Conservation (phyloP, 2,329 filamentous ascomycete species). For the Gaeumannomyces tritici region DNA sequence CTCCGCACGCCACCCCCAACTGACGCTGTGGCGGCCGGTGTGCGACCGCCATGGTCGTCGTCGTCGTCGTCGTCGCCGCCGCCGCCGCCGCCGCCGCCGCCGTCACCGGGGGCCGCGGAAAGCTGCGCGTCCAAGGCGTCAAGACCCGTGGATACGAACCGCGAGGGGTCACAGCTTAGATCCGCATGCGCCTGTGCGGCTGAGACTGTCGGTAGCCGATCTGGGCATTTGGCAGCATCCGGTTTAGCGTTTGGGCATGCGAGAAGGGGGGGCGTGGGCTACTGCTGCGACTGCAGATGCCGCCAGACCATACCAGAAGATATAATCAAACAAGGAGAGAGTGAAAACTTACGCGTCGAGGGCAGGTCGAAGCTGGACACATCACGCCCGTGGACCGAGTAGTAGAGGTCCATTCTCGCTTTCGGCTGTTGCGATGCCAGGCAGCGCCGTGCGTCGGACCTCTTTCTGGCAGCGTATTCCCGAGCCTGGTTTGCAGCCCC, state of each 20-base stretch:
- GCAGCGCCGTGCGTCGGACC: slow-evolving; percentile 24
- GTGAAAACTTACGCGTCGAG: slow-evolving; percentile 43
- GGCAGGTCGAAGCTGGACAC: slow-evolving; percentile 49
- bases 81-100: too few relatives aligned
- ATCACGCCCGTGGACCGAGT: slow-evolving; percentile 49
- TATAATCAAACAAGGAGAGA: too few relatives aligned
- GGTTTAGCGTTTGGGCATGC: slow-evolving; percentile 9
- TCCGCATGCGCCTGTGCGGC: slow-evolving; percentile 62
- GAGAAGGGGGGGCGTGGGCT: neutral
- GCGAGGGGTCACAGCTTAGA: slow-evolving; percentile 38
- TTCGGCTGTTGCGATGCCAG: neutral
- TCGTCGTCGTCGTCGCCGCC: neutral
- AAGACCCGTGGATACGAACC: slow-evolving; percentile 47
- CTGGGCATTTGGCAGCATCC: slow-evolving; percentile 29
- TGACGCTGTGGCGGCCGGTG: neutral
- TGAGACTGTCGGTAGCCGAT: slow-evolving; percentile 68
- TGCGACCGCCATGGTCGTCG: neutral
- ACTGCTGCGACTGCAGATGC: neutral
- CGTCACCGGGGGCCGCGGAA: slow-evolving; percentile 7
- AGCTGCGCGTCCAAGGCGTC: slow-evolving; percentile 40
- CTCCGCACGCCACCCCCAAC: slow-evolving; percentile 49
- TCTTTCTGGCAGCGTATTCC: neutral
- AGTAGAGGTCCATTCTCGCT: slow-evolving; percentile 28
- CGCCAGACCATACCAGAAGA: neutral
- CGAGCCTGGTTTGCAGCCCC: too few relatives aligned